Evolutionary conservation across 345 rosid species (phyloP).

Genomic region (Trapa bicornis): DNA sequence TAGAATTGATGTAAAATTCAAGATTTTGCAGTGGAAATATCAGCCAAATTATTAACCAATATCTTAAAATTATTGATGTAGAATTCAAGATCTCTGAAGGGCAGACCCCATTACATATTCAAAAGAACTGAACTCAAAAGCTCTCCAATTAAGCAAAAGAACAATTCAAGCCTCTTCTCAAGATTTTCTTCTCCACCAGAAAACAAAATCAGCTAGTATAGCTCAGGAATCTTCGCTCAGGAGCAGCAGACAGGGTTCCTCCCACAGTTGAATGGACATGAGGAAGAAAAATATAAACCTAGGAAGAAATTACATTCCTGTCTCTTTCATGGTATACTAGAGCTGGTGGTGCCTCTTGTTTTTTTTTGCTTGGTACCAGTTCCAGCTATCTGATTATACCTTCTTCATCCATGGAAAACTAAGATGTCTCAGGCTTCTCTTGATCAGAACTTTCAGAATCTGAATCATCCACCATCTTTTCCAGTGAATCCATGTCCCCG

Average conservation of each 20-base stretch:
- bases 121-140: too few species aligned
- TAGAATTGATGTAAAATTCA: too few species aligned
- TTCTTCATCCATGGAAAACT: background rate
- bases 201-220: background rate
- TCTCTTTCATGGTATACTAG: background rate
- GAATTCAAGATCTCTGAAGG: too few species aligned
- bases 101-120: too few species aligned
- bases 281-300: background rate
- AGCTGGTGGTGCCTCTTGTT: background rate
- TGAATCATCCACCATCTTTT: slow-evolving; percentile 56
- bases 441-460: slow-evolving; percentile 34
- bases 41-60: too few species aligned
- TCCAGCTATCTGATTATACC: background rate
- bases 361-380: background rate
- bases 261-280: background rate
- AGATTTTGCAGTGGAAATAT: too few species aligned
- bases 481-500: slow-evolving; percentile 74
- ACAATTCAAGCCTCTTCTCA: too few species aligned
- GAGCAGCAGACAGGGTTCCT: background rate
- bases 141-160: too few species aligned
- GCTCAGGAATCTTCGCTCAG: background rate
- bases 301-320: background rate
- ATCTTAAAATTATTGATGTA: too few species aligned
- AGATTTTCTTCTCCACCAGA: background rate
- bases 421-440: slow-evolving; percentile 13